Percentiles rank a stretch among this genome's conserved stretches.
phyloP scores from a whole-genome alignment of 176 grass and related monocot genomes.

The Chrysopogon serrulatus region DNA sequence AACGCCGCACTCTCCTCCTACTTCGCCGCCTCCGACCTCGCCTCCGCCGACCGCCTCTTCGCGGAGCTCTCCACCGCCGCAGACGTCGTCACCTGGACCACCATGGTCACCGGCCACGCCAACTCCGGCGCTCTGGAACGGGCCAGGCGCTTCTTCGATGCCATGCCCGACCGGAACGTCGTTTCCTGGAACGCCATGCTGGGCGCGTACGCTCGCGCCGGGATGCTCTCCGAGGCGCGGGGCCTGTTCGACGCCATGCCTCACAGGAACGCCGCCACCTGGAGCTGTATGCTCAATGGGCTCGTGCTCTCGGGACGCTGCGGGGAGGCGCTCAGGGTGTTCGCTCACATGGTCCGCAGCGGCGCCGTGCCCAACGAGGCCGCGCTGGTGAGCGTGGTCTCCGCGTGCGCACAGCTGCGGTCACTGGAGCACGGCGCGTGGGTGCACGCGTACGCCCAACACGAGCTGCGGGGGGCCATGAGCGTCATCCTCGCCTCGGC shows the following conservation, averaged over 20 bases:
- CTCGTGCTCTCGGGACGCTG: conserved; percentile 19
- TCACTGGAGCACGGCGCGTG: conserved; percentile 36
- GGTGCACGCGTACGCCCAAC: conserved; percentile 27
- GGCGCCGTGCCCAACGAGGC: conserved; percentile 21
- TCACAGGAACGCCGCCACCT: conserved; percentile 35
- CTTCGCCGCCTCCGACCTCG: conserved; percentile 29
- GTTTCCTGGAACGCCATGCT: conserved; percentile 47
- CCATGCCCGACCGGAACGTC: conserved; percentile 40
- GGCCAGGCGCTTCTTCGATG: conserved; percentile 36
- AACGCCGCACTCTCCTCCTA: conserved; percentile 41
- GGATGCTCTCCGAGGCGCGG: conserved; percentile 29
- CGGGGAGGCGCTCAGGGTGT: conserved; percentile 34
- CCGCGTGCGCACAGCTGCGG: conserved; percentile 36
- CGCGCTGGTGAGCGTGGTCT: conserved; percentile 33
- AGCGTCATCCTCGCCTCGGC: conserved; percentile 43
- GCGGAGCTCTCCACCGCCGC: conserved; percentile 14
- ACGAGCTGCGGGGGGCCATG: conserved; percentile 16
- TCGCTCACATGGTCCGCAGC: conserved; percentile 5
- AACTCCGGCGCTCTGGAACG: neutral
- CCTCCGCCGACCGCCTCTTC: conserved; percentile 47
- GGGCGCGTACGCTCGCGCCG: conserved; percentile 6
- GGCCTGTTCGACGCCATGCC: conserved; percentile 38
- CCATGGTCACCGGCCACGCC: conserved; percentile 41
- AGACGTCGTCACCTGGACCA: conserved; percentile 59
- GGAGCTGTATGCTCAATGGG: conserved; percentile 34